Evolutionary conservation across 805 yeast species (phyloP).

Genomic region (Spathaspora arborariae): DNA sequence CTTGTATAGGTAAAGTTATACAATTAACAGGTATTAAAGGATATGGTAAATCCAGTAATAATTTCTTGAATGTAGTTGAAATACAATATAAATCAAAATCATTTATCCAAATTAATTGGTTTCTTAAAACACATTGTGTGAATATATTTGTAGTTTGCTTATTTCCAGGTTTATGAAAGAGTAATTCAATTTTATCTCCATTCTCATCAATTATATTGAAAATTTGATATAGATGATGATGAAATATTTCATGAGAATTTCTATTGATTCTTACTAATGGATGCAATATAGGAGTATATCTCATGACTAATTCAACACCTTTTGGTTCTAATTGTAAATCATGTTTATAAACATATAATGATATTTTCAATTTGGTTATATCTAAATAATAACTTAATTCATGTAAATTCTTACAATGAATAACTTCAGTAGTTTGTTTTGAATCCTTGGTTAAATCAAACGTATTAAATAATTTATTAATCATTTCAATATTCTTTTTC

Average conservation of each 20-base stretch:
- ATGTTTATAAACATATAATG: conserved; percentile 69
- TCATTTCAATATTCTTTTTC: conserved; percentile 22
- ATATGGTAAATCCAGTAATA: conserved; percentile 48
- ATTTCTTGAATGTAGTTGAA: conserved; percentile 43
- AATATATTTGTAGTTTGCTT: conserved; percentile 43
- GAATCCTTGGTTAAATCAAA: conserved; percentile 12
- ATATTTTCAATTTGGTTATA: conserved; percentile 70
- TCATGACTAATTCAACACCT: conserved; percentile 12
- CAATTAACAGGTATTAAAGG: conserved; percentile 50
- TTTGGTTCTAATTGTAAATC: conserved; percentile 51
- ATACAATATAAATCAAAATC: conserved; percentile 56
- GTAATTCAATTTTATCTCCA: conserved; percentile 39
- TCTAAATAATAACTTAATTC: conserved; percentile 62
- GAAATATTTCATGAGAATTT: conserved; percentile 18
- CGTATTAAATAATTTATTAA: conserved; percentile 25
- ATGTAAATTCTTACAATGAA: conserved; percentile 48
- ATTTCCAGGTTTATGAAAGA: conserved; percentile 58
- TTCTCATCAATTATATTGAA: conserved; percentile 45
- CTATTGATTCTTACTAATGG: conserved; percentile 17
- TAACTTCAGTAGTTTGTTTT: conserved; percentile 12
- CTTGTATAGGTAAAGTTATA: conserved; percentile 53
- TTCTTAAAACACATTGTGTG: conserved; percentile 47
- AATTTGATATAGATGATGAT: conserved; percentile 47
- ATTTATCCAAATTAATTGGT: conserved; percentile 49
- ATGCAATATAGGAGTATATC: conserved; percentile 18